These are phyloP conservation scores for Annulohypoxylon stygium DNA, from an alignment of 495 filamentous ascomycete species.

Conservation along the genomic window DNA sequence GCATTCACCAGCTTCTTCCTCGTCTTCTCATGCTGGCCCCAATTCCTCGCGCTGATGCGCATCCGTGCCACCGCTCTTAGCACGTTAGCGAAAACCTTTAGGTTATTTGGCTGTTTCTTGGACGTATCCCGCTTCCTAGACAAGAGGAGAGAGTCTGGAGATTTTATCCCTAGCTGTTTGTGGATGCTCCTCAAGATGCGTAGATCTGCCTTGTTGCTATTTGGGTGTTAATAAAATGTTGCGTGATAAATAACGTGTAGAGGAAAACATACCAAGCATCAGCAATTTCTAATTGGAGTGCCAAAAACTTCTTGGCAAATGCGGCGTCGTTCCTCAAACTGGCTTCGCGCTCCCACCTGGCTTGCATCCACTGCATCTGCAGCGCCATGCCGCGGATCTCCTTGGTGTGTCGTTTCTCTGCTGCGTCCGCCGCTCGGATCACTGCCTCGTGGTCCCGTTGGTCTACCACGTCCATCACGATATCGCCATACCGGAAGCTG, in stretches of 20 bases:
- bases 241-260: constrained; percentile 23
- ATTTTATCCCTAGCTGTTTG: constrained; percentile 57
- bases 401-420: constrained; percentile 75
- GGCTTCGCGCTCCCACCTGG: constrained; percentile 81
- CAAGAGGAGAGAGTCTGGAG: constrained; percentile 42
- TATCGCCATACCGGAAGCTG: constrained; percentile 52
- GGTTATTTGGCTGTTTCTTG: constrained; percentile 43
- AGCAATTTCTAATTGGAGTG: constrained; percentile 84
- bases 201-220: constrained; percentile 92
- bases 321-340: constrained; percentile 80
- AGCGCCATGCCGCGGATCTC: constrained; percentile 87
- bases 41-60: constrained; percentile 57
- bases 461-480: constrained; percentile 53
- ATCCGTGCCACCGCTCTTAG: constrained; percentile 59
- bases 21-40: constrained; percentile 56
- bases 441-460: constrained; percentile 57
- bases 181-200: constrained; percentile 81
- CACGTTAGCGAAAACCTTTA: constrained; percentile 51
- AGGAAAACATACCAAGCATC: constrained; percentile 81
- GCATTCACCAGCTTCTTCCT: constrained; percentile 55
- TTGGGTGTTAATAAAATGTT: constrained; percentile 26
- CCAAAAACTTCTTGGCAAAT: constrained; percentile 81
- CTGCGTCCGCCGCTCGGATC: constrained; percentile 63
- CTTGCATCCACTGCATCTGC: constrained; percentile 90
- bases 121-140: constrained; percentile 30